Conservation (phyloP, 192 early-diverging fungal species). For the Umbelopsis sp. region DNA sequence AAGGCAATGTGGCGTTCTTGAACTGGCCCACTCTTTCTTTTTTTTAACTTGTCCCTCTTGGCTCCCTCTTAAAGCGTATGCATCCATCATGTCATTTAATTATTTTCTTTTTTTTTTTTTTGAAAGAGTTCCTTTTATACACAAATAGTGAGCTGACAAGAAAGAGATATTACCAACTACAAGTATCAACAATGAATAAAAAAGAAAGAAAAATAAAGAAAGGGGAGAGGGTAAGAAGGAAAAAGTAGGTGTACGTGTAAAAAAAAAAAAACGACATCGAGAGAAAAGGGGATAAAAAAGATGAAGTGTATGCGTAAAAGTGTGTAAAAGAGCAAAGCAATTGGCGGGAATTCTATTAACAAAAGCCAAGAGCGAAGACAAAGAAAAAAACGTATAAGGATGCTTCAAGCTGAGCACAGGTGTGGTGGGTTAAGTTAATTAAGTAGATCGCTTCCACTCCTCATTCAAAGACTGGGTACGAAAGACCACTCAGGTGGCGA, state of each 20-base stretch:
- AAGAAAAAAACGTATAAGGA: background rate
- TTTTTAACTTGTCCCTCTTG: background rate
- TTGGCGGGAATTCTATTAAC: conserved; percentile 13
- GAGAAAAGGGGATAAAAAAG: background rate
- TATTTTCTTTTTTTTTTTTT: background rate
- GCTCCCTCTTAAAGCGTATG: background rate
- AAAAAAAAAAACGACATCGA: background rate
- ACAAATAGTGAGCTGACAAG: conserved; percentile 19
- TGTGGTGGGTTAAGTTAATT: too few species aligned
- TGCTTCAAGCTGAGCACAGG: background rate
- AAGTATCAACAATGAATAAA: conserved; percentile 17
- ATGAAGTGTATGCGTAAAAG: too few species aligned
- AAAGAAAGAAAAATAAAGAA: background rate
- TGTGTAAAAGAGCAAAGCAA: background rate
- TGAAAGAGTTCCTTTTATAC: background rate
- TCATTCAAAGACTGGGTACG: background rate
- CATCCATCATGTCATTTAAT: background rate
- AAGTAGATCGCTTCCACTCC: too few species aligned
- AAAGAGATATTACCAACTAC: conserved; percentile 8
- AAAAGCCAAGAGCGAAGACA: background rate
- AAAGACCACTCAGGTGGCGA: conserved; percentile 12
- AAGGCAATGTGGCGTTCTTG: conserved; percentile 18
- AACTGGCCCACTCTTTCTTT: background rate
- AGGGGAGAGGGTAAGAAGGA: background rate
- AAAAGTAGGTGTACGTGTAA: background rate